Conservation (phyloP, 129 eudicot genomes). For the Artemisia tridentata region DNA sequence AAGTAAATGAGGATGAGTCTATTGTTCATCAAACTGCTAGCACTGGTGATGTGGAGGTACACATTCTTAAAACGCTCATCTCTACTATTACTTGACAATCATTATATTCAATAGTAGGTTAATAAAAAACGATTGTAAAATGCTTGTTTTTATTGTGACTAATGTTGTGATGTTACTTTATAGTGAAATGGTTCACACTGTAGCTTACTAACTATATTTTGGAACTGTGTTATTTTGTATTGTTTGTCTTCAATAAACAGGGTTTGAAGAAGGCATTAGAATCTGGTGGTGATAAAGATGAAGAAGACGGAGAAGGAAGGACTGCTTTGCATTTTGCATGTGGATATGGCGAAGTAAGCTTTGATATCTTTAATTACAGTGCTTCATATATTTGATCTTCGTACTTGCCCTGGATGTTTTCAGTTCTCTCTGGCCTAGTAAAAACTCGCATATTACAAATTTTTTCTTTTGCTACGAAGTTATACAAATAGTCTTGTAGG, state of each 20-base stretch:
- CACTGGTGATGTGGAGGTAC: constrained; percentile 84
- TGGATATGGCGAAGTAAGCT: constrained; percentile 93
- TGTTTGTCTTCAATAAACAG: constrained; percentile 36
- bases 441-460: neutral
- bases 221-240: neutral
- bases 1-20: constrained; percentile 74
- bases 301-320: constrained; percentile 97
- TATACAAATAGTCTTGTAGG: too few relatives aligned
- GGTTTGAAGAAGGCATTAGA: constrained; percentile 79
- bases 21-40: constrained; percentile 92
- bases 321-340: constrained; percentile 98
- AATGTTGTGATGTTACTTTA: too few relatives aligned
- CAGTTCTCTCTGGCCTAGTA: neutral
- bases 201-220: constrained; percentile 8
- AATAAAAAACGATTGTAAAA: too few relatives aligned
- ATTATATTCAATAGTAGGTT: too few relatives aligned
- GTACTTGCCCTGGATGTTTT: neutral
- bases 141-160: too few relatives aligned
- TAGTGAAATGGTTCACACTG: constrained; percentile 10
- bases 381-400: neutral
- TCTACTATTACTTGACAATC: neutral
- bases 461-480: too few relatives aligned
- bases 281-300: constrained; percentile 84
- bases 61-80: neutral
- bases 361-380: neutral